These are phyloP conservation scores for Incumbomyces lentus DNA, from an alignment of 2,329 filamentous ascomycete species.

Conservation along the genomic window DNA sequence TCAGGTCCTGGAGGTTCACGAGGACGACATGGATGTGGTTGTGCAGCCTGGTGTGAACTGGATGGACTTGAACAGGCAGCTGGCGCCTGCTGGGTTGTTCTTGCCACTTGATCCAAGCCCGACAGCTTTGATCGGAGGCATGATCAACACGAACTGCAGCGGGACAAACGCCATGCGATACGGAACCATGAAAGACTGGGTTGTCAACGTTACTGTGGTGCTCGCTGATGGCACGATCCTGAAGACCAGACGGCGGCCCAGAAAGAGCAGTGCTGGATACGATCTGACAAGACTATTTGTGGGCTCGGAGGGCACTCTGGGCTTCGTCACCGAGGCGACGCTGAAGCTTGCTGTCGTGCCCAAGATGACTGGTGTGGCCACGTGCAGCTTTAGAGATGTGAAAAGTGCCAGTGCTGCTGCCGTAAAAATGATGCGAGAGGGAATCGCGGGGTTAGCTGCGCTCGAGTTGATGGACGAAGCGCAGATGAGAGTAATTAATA, in stretches of 20 bases:
- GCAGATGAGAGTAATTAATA: conserved; percentile 74
- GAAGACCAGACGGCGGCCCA: conserved; percentile 61
- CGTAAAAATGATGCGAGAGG: conserved; percentile 63
- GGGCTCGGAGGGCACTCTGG: conserved; percentile 71
- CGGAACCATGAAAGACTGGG: conserved; percentile 68
- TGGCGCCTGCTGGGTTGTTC: conserved; percentile 67
- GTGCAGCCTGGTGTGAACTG: conserved; percentile 88
- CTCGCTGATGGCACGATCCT: conserved; percentile 58
- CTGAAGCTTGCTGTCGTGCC: conserved; percentile 70
- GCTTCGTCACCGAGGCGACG: conserved; percentile 72
- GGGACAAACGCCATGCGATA: conserved; percentile 54
- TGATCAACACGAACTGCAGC: conserved; percentile 59
- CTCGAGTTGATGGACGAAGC: conserved; percentile 87
- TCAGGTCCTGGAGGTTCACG: conserved; percentile 64
- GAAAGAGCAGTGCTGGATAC: conserved; percentile 74
- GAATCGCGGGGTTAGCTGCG: conserved; percentile 57
- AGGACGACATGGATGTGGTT: conserved; percentile 83
- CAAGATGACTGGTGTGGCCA: conserved; percentile 64
- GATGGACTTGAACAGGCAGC: conserved; percentile 74
- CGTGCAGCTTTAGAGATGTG: conserved; percentile 69
- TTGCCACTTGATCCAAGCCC: conserved; percentile 84
- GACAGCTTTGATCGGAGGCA: conserved; percentile 46
- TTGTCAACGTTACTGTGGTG: conserved; percentile 60
- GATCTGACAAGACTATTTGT: conserved; percentile 73
- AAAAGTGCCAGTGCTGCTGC: conserved; percentile 65